Conservation (phyloP, 768 basidiomycete genomes). For the Boletus rex-veris region DNA sequence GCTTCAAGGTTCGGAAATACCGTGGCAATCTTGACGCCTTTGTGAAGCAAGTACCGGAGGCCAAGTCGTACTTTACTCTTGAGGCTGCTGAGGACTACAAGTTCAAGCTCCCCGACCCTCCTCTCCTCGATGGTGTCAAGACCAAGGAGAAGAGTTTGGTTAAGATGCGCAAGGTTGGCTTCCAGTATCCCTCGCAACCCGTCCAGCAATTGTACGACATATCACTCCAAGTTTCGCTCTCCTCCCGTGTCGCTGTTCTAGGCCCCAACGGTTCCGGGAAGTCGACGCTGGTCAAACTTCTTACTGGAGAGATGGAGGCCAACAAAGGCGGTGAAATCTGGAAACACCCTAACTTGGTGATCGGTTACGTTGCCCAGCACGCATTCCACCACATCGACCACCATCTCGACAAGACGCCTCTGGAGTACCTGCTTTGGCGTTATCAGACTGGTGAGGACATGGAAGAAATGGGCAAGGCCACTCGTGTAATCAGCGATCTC, state of each 20-base stretch:
- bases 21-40: conserved; percentile 94
- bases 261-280: conserved; percentile 99
- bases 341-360: conserved; percentile 99
- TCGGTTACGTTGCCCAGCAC: conserved; percentile 98
- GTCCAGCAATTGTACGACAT: conserved; percentile 94
- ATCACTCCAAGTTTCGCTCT: conserved; percentile 93
- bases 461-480: conserved; percentile 94
- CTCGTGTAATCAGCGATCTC: conserved; percentile 80
- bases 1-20: conserved; percentile 96
- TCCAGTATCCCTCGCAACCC: conserved; percentile 87
- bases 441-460: conserved; percentile 99
- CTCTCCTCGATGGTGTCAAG: conserved; percentile 98
- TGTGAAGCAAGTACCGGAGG: conserved; percentile 92
- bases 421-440: conserved; percentile 99
- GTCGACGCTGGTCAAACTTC: conserved; percentile 93
- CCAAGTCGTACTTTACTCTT: conserved; percentile 96
- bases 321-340: conserved; percentile 97
- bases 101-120: conserved; percentile 97
- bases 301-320: conserved; percentile 94
- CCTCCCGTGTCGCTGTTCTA: conserved; percentile 96
- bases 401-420: conserved; percentile 97
- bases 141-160: conserved; percentile 97
- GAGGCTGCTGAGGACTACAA: conserved; percentile 95
- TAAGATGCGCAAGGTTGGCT: conserved; percentile 97
- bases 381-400: conserved; percentile 99